Base-by-base conservation (phyloP, 345 rosid species). In the Adansonia digitata region DNA sequence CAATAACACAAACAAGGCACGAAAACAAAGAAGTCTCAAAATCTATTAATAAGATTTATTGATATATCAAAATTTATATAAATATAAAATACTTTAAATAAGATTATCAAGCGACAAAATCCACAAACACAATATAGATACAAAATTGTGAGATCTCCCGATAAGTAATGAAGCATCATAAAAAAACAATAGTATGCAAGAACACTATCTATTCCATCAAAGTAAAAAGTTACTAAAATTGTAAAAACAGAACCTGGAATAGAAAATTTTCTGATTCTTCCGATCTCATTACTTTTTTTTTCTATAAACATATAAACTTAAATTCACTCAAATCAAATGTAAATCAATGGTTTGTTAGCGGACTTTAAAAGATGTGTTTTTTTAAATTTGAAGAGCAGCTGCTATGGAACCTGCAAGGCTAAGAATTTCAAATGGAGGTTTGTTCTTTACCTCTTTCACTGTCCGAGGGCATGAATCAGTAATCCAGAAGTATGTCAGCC, bases 391-490 rank as follows among this genome's bases (percentile, higher is more conserved):
- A 81, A 94, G 95, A 62, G 97, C 88, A 56, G 94, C 81, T 57
- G 98, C 95, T 71, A 94, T 92, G 60, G 98, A 79, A 77, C 91
- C 79, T 15, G 98, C 93, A 17, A 94, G 94, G 85, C 96, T 92
- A n/a, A 94, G 91, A 80, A 94, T 75, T 87, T 94, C 96, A 71
- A 91, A 94, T 2, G 98, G 99, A 46, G 81, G 86, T 81, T 75
- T 88, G 80, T 82, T 82, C 82, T 68, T 81, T 80, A 94, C 99
- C 77, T 89, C 87, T 55, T 84, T 85, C 79, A 91, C 98, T 1
- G 98, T 94, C 63, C 37, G 64, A 4, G 97, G 93, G 80, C 99
- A 92, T 24, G 98, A 94, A 80, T 94, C 98, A 15, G 97, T 94
- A 74, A 94, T 91, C 99, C 99, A 94, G 85, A 94, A 94, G 83